Evolutionary conservation across 805 yeast genomes (phyloP), one percentile per base, ranked within the genome.

Genomic region (Candida loeiensis): DNA sequence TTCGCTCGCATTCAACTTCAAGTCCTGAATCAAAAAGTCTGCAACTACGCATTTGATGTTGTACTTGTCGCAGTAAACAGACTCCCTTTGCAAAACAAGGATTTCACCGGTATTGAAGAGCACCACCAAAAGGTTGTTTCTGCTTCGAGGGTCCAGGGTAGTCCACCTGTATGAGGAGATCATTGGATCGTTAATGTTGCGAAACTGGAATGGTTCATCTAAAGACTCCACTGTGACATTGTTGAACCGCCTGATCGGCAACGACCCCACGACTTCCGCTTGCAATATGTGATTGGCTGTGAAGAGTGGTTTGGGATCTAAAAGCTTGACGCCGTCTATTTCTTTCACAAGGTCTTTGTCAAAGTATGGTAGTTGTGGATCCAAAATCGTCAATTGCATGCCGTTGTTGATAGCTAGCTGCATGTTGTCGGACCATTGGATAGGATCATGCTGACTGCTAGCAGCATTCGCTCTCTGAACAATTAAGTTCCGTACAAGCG

Each of bases 81-180:
- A 48, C 6, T 54, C 50, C 36, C 71, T 47, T 30, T 54, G 53
- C 14, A 67, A 45, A 4, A 67, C 41, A 26, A 67, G 37, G 11
- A 67, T 48, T 39, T 69, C 74, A 0, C 69, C 68, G 1, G 72
- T 57, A 40, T 63, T 67, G 37, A 58, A 57, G 20, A 69, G 45
- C 1, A 64, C 62, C 0, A 64, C 71, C 30, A 69, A 48, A 30
- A 45, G 48, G 35, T 63, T 54, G 33, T 61, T 61, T 29, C 59
- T 54, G 3, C 58, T 48, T n/a, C 45, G 35, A 1, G 47, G 44
- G 22, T 49, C 46, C 2, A 50, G 39, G 2, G 60, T 51, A 3
- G 67, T 53, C 72, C 73, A 66, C 36, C 50, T 51, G 43, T 66
- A 71, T 19, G 53, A 46, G 6, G 58, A 54, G n/a, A 67, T 61